Percentiles rank a stretch among this genome's conserved stretches.
Conservation (phyloP, 371 early-diverging fungal species). For the Mortierella sp. region DNA sequence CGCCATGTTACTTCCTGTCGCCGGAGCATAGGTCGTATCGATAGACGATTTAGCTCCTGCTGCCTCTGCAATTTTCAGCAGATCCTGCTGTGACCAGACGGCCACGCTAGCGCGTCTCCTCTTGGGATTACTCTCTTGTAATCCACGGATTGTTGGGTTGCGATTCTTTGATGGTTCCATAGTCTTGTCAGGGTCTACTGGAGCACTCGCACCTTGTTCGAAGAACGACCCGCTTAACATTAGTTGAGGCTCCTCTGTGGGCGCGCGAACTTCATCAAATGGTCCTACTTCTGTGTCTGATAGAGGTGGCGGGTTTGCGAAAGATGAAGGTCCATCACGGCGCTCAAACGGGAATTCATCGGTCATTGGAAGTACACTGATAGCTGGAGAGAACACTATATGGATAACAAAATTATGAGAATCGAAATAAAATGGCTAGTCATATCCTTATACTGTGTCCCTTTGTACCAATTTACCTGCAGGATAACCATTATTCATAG, state of each 20-base stretch:
- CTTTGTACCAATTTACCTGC: conserved; percentile 8
- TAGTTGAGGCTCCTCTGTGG: not conserved
- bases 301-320: not conserved
- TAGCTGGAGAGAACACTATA: conserved; percentile 18
- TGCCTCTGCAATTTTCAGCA: conserved; percentile 68
- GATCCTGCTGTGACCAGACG: conserved; percentile 83
- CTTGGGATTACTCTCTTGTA: conserved; percentile 60
- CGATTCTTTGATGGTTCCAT: conserved; percentile 31
- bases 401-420: not conserved
- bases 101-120: conserved; percentile 82
- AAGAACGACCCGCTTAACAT: conserved; percentile 6
- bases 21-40: conserved; percentile 11
- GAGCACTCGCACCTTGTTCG: conserved; percentile 11
- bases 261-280: conserved; percentile 3
- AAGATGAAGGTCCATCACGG: not conserved
- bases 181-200: not conserved
- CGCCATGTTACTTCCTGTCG: conserved; percentile 16
- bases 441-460: not conserved
- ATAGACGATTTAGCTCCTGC: conserved; percentile 30
- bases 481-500: conserved; percentile 33
- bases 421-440: not conserved
- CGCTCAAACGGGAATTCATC: conserved; percentile 20
- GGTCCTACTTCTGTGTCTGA: conserved; percentile 2
- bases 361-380: conserved; percentile 50
- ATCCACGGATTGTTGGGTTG: conserved; percentile 49